Conservation (phyloP, 257 asterid species). For the Jacaranda mimosifolia region DNA sequence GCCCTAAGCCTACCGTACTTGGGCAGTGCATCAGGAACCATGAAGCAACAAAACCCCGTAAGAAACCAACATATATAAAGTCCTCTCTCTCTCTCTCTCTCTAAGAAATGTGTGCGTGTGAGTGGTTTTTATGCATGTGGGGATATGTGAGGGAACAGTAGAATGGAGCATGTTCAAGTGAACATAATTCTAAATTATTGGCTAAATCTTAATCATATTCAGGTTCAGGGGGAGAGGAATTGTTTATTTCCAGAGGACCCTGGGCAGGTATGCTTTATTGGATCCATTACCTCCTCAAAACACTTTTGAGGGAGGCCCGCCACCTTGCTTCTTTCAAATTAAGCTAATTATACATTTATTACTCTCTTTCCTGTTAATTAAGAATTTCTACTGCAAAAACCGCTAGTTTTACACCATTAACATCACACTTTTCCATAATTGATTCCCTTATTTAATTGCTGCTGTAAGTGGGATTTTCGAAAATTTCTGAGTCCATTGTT, state of each 20-base stretch:
- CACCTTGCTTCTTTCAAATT: background rate
- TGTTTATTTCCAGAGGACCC: slow-evolving; percentile 75
- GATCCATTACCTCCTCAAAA: too few species aligned
- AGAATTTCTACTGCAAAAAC: slow-evolving; percentile 12
- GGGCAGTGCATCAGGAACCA: slow-evolving; percentile 56
- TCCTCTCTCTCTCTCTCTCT: slow-evolving; percentile 19
- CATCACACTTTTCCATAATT: background rate
- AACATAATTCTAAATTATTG: slow-evolving; percentile 33
- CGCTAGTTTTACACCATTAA: slow-evolving; percentile 11
- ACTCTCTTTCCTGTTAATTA: background rate
- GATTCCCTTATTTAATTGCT: background rate
- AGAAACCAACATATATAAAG: slow-evolving; percentile 22
- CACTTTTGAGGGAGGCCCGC: too few species aligned
- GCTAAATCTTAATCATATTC: slow-evolving; percentile 35
- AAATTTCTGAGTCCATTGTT: too few species aligned
- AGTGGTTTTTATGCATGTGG: slow-evolving; percentile 44
- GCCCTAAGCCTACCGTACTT: slow-evolving; percentile 84
- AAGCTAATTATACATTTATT: background rate
- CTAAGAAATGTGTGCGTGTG: background rate
- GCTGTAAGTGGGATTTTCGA: background rate
- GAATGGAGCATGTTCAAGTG: slow-evolving; percentile 43
- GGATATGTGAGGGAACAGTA: slow-evolving; percentile 36
- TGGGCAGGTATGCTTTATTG: slow-evolving; percentile 64
- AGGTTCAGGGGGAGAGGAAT: slow-evolving; percentile 61
- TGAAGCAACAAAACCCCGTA: slow-evolving; percentile 57